These are phyloP conservation scores for Wickerhamiella shivajii DNA, from an alignment of 805 yeast genomes.

Conservation along the genomic window DNA sequence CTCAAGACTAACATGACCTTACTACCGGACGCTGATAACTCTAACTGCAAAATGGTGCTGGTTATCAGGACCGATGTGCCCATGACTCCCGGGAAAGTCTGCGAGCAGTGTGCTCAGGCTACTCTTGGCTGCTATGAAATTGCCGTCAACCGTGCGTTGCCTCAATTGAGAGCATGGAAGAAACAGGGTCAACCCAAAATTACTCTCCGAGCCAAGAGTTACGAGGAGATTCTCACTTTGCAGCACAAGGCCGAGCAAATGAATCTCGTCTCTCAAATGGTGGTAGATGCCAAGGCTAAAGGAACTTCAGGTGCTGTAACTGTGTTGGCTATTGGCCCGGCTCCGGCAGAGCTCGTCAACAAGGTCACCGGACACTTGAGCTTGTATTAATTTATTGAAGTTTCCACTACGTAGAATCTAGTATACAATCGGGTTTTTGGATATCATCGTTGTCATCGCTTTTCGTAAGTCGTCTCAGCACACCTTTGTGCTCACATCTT, in stretches of 20 bases:
- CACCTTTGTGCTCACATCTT: not conserved
- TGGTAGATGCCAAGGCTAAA: slow-evolving; percentile 94
- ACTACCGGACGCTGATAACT: slow-evolving; percentile 2
- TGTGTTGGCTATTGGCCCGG: slow-evolving; percentile 95
- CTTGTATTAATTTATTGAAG: slow-evolving; percentile 34
- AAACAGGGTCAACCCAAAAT: slow-evolving; percentile 85
- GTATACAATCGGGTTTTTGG: slow-evolving; percentile 1
- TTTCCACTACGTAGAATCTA: not conserved
- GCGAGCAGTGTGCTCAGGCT: slow-evolving; percentile 98
- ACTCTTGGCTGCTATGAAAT: slow-evolving; percentile 71
- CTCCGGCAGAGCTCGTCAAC: slow-evolving; percentile 66
- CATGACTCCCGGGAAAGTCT: slow-evolving; percentile 91
- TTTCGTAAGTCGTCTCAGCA: too few relatives aligned
- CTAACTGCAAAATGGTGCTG: slow-evolving; percentile 47
- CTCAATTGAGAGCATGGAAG: slow-evolving; percentile 62
- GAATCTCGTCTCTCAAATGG: slow-evolving; percentile 64
- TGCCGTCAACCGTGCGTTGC: slow-evolving; percentile 42
- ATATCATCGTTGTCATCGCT: not conserved
- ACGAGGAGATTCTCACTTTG: slow-evolving; percentile 54
- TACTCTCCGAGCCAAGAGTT: slow-evolving; percentile 48
- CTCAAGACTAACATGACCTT: not conserved
- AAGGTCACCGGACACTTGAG: slow-evolving; percentile 68
- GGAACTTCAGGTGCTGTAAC: slow-evolving; percentile 95
- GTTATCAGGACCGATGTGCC: slow-evolving; percentile 76
- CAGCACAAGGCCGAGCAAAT: slow-evolving; percentile 69